phyloP scores from a whole-genome alignment of 192 early-diverging fungal genomes.

The Podila horticola region DNA sequence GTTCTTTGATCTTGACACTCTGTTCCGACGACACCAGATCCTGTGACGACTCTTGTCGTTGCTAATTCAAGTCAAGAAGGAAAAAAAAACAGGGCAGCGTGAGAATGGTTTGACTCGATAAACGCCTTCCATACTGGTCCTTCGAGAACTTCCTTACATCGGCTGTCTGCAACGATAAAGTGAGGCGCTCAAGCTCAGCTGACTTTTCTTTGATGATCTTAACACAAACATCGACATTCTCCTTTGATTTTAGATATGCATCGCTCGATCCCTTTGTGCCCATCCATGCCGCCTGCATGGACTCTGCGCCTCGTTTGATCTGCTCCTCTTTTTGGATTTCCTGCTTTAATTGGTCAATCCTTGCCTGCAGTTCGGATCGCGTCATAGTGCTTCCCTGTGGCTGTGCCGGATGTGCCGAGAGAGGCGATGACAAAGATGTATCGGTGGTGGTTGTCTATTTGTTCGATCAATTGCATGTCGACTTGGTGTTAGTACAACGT shows the following conservation, averaged over 20 bases:
- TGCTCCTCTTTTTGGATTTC: slow-evolving; percentile 49
- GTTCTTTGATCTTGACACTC: slow-evolving; percentile 30
- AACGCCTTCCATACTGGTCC: background rate
- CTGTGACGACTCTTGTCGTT: slow-evolving; percentile 16
- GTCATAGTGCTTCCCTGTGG: slow-evolving; percentile 8
- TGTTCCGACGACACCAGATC: slow-evolving; percentile 36
- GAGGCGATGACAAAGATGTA: slow-evolving; percentile 7
- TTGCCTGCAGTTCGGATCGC: slow-evolving; percentile 16
- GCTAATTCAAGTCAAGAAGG: background rate
- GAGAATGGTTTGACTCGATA: background rate
- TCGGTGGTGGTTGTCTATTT: slow-evolving; percentile 32
- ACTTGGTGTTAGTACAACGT: background rate
- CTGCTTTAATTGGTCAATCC: slow-evolving; percentile 26
- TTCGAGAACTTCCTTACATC: slow-evolving; percentile 13
- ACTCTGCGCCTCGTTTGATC: slow-evolving; percentile 50
- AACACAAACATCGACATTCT: slow-evolving; percentile 36
- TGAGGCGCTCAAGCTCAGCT: slow-evolving; percentile 25
- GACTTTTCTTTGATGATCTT: slow-evolving; percentile 44
- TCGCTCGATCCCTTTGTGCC: slow-evolving; percentile 31
- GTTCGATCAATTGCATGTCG: background rate
- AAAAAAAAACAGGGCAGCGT: background rate
- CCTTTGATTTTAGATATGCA: slow-evolving; percentile 41
- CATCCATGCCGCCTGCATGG: slow-evolving; percentile 49
- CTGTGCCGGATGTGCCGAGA: background rate
- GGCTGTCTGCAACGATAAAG: background rate